phyloP scores from a whole-genome alignment of 2,329 filamentous ascomycete genomes.

The Neocucurbitaria cava region DNA sequence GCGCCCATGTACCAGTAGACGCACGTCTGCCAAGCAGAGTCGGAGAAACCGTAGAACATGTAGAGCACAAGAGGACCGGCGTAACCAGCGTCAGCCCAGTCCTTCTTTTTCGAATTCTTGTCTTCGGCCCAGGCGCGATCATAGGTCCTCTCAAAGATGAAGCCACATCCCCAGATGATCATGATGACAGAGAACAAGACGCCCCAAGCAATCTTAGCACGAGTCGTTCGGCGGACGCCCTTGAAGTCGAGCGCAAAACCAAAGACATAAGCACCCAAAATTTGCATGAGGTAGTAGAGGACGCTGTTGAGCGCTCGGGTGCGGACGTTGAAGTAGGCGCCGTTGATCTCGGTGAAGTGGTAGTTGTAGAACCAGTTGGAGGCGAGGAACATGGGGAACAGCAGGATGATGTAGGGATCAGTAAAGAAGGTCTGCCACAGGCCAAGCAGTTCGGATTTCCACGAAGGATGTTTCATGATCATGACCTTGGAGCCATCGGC shows the following conservation, averaged over 20 bases:
- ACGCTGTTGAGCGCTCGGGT: slow-evolving; percentile 78
- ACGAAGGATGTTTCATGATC: slow-evolving; percentile 88
- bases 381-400: slow-evolving; percentile 83
- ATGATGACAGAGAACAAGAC: slow-evolving; percentile 74
- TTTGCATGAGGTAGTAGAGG: slow-evolving; percentile 82
- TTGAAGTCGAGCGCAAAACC: slow-evolving; percentile 72
- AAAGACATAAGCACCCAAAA: slow-evolving; percentile 75
- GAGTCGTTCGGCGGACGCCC: slow-evolving; percentile 66
- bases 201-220: slow-evolving; percentile 70
- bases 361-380: slow-evolving; percentile 84
- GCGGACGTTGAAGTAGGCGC: slow-evolving; percentile 73
- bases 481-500: slow-evolving; percentile 80
- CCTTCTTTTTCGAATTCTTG: slow-evolving; percentile 52
- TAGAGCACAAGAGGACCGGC: slow-evolving; percentile 85
- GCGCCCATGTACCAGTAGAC: slow-evolving; percentile 98
- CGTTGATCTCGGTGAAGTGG: slow-evolving; percentile 78
- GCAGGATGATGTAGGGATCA: slow-evolving; percentile 75
- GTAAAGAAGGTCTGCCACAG: slow-evolving; percentile 74
- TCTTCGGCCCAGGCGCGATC: slow-evolving; percentile 48
- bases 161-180: slow-evolving; percentile 83
- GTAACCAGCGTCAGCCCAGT: slow-evolving; percentile 74
- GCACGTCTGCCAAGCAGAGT: slow-evolving; percentile 87
- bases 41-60: slow-evolving; percentile 89
- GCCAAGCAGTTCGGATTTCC: slow-evolving; percentile 78
- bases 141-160: slow-evolving; percentile 74